Evolutionary conservation across 2,329 filamentous ascomycete species (phyloP).

Genomic region (Penicillium sp.): DNA sequence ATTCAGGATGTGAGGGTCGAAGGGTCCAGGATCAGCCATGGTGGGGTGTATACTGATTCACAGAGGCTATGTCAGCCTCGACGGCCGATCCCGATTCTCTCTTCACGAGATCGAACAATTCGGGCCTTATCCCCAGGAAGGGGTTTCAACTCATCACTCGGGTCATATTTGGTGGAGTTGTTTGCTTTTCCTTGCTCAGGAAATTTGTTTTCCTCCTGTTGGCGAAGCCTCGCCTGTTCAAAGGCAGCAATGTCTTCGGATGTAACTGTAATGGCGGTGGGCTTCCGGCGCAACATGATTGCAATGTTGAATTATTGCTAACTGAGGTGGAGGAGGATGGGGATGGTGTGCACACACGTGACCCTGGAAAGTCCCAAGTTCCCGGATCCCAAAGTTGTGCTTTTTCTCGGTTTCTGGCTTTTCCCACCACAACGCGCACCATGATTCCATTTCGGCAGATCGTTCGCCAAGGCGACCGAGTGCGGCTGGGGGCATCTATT

Average conservation of each 20-base stretch:
- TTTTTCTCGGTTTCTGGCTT: not conserved
- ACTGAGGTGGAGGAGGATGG: not conserved
- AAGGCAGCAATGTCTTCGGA: slow-evolving; percentile 50
- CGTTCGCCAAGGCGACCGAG: slow-evolving; percentile 10
- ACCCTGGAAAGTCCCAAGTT: not conserved
- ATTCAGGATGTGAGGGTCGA: not conserved
- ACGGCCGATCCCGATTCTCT: slow-evolving; percentile 43
- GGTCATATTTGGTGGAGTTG: slow-evolving; percentile 37
- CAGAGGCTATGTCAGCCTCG: slow-evolving; percentile 16
- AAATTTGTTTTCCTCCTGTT: slow-evolving; percentile 29
- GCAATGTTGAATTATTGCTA: not conserved
- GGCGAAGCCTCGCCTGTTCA: slow-evolving; percentile 43
- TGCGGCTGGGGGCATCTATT: slow-evolving; percentile 11
- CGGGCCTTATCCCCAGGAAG: slow-evolving; percentile 50
- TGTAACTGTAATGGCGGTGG: slow-evolving; percentile 52
- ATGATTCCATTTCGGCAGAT: slow-evolving; percentile 31
- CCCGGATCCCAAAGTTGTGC: slow-evolving; percentile 5
- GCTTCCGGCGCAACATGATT: slow-evolving; percentile 52
- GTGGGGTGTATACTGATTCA: not conserved
- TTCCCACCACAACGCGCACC: slow-evolving; percentile 8
- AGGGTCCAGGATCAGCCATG: not conserved
- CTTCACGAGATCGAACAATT: slow-evolving; percentile 48
- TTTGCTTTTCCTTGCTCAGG: slow-evolving; percentile 19
- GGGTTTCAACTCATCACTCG: slow-evolving; percentile 52
- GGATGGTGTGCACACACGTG: slow-evolving; percentile 13